Percentiles rank a stretch among this genome's conserved stretches.
These are phyloP conservation scores for Coemansia sp. DNA, from an alignment of 192 early-diverging fungal genomes.

Conservation along the genomic window DNA sequence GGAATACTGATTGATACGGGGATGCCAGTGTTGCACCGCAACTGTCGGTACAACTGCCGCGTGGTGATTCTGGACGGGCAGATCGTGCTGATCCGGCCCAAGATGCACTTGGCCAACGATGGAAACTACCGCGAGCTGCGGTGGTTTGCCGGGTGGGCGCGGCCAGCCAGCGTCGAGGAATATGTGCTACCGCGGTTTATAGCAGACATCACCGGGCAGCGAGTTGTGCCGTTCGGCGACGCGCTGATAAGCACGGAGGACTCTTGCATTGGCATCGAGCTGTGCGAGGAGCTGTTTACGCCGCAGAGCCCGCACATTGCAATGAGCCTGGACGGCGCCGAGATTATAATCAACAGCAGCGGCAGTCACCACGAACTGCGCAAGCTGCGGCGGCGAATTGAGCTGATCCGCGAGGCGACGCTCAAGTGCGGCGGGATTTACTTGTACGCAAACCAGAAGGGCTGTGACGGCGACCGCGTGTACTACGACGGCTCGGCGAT, in stretches of 20 bases:
- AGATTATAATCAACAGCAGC: constrained; percentile 96
- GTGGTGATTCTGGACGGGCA: constrained; percentile 78
- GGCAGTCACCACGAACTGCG: constrained; percentile 97
- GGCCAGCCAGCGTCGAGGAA: constrained; percentile 67
- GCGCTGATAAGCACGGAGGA: constrained; percentile 84
- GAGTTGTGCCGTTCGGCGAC: constrained; percentile 86
- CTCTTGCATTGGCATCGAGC: constrained; percentile 90
- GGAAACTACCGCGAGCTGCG: constrained; percentile 97
- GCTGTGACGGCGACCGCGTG: constrained; percentile 97
- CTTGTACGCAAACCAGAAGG: constrained; percentile 95
- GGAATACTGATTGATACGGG: constrained; percentile 93
- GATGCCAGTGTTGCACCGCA: constrained; percentile 94
- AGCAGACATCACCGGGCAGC: constrained; percentile 77
- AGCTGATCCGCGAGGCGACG: constrained; percentile 90
- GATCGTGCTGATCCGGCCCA: constrained; percentile 96
- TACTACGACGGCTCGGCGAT: constrained; percentile 97
- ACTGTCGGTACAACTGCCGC: constrained; percentile 97
- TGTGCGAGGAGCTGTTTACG: constrained; percentile 98
- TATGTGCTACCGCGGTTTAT: constrained; percentile 84
- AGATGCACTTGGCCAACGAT: constrained; percentile 94
- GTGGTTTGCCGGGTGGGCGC: constrained; percentile 92
- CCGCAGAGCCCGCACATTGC: constrained; percentile 94
- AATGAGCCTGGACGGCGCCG: constrained; percentile 93
- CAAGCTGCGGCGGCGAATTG: constrained; percentile 85
- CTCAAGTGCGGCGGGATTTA: constrained; percentile 94